Conservation (phyloP, 768 basidiomycete species). For the Podaxis rugospora region DNA sequence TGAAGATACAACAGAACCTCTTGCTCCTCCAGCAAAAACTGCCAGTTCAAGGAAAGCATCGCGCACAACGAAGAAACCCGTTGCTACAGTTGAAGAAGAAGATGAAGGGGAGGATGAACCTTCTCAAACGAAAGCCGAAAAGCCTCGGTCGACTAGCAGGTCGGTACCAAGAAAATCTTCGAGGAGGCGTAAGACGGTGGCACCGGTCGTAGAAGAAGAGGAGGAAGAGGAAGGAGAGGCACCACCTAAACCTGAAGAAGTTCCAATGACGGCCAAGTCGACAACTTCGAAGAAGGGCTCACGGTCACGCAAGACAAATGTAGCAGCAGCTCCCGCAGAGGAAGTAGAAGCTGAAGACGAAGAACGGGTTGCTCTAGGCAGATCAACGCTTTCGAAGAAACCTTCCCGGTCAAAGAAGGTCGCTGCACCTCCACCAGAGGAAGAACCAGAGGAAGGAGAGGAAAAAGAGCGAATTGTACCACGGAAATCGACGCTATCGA, state of each 20-base stretch:
- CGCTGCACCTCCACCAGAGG: conserved; percentile 24
- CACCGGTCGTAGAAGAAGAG: not conserved
- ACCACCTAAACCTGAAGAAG: not conserved
- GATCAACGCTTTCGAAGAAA: not conserved
- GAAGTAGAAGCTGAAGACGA: conserved; percentile 16
- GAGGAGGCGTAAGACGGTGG: not conserved
- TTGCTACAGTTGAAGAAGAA: not conserved
- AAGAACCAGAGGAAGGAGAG: not conserved
- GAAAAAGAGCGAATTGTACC: not conserved
- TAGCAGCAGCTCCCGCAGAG: not conserved
- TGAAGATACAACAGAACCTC: conserved; percentile 6
- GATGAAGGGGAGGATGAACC: not conserved
- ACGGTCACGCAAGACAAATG: not conserved
- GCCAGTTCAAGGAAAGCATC: not conserved
- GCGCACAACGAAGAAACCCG: not conserved
- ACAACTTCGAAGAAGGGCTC: not conserved
- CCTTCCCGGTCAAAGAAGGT: conserved; percentile 11
- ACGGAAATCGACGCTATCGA: conserved; percentile 9
- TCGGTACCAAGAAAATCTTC: not conserved
- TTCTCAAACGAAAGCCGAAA: not conserved
- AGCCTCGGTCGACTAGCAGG: not conserved
- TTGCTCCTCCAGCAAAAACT: conserved; percentile 24
- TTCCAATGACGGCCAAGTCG: not conserved
- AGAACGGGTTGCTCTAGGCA: not conserved
- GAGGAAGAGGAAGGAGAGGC: not conserved